Evolutionary conservation across 2,329 filamentous ascomycete genomes (phyloP).

Genomic region (Aspergillus vadensis): DNA sequence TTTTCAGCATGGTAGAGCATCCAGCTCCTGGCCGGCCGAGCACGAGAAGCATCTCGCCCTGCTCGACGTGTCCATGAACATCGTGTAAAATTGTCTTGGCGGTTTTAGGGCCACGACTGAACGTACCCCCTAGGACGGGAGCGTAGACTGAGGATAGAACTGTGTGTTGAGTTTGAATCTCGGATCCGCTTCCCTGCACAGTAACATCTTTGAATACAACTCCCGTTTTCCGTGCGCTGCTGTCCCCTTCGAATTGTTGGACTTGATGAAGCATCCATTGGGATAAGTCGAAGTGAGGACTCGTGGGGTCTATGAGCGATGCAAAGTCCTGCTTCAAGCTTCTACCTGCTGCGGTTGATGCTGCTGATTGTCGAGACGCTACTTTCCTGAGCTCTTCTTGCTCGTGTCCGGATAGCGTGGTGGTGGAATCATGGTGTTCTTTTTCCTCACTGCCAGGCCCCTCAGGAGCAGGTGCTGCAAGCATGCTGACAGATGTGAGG

Average conservation of each 20-base stretch:
- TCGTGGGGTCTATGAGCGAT: slow-evolving; percentile 53
- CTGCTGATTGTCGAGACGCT: not conserved
- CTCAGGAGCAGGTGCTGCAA: too few species aligned
- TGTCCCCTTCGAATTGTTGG: slow-evolving; percentile 56
- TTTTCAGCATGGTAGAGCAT: slow-evolving; percentile 83
- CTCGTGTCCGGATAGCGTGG: not conserved
- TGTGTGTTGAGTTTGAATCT: slow-evolving; percentile 68
- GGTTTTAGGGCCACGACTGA: slow-evolving; percentile 43
- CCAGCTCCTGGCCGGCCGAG: slow-evolving; percentile 45
- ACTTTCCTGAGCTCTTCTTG: not conserved
- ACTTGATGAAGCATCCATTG: slow-evolving; percentile 56
- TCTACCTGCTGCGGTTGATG: not conserved
- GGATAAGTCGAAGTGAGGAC: slow-evolving; percentile 55
- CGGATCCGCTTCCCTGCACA: slow-evolving; percentile 67
- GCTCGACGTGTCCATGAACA: slow-evolving; percentile 56
- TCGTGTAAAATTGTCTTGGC: slow-evolving; percentile 58
- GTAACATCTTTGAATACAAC: slow-evolving; percentile 66
- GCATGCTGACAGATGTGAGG: too few species aligned
- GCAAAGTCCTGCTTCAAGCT: not conserved
- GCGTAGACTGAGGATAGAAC: slow-evolving; percentile 61
- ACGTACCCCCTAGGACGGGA: slow-evolving; percentile 58
- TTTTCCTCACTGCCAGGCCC: not conserved
- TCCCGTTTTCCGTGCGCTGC: slow-evolving; percentile 57
- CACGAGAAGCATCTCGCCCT: slow-evolving; percentile 49
- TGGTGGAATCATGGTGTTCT: not conserved